Conservation (phyloP, 768 basidiomycete genomes). For the Calocybe cyanea region DNA sequence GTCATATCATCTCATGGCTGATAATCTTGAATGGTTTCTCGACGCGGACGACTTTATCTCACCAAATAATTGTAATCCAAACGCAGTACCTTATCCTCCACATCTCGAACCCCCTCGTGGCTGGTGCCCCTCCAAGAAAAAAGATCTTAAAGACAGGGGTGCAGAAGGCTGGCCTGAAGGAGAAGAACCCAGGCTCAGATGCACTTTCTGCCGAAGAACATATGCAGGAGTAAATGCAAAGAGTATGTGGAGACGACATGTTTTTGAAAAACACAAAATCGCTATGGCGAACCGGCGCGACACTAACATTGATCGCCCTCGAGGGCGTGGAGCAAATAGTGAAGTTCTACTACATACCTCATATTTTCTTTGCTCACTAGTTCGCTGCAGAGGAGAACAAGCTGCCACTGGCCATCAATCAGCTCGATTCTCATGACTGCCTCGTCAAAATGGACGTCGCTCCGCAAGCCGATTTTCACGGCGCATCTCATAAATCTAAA, state of each 20-base stretch:
- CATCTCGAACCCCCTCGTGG: conserved; percentile 80
- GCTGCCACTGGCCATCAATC: conserved; percentile 23
- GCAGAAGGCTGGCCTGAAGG: conserved; percentile 75
- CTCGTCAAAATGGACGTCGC: conserved; percentile 37
- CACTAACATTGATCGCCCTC: conserved; percentile 55
- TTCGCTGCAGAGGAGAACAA: conserved; percentile 54
- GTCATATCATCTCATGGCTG: conserved; percentile 67
- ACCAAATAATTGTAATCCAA: conserved; percentile 39
- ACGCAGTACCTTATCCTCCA: conserved; percentile 68
- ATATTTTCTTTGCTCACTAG: conserved; percentile 3
- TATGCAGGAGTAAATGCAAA: conserved; percentile 88
- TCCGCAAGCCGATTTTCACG: conserved; percentile 33
- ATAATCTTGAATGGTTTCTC: conserved; percentile 79
- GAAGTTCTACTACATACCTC: conserved; percentile 21
- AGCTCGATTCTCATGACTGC: conserved; percentile 39
- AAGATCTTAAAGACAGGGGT: conserved; percentile 67
- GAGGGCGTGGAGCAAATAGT: conserved; percentile 67
- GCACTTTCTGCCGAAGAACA: conserved; percentile 80
- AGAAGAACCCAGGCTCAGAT: conserved; percentile 73
- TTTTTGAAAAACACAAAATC: conserved; percentile 87
- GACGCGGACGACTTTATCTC: conserved; percentile 61
- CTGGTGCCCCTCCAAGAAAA: conserved; percentile 86
- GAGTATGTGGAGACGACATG: conserved; percentile 88
- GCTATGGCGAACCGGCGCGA: conserved; percentile 86
- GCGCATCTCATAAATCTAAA: conserved; percentile 37